Evolutionary conservation across 2,329 filamentous ascomycete species (phyloP).

Genomic region (Lasiodiplodia hormozganensis): DNA sequence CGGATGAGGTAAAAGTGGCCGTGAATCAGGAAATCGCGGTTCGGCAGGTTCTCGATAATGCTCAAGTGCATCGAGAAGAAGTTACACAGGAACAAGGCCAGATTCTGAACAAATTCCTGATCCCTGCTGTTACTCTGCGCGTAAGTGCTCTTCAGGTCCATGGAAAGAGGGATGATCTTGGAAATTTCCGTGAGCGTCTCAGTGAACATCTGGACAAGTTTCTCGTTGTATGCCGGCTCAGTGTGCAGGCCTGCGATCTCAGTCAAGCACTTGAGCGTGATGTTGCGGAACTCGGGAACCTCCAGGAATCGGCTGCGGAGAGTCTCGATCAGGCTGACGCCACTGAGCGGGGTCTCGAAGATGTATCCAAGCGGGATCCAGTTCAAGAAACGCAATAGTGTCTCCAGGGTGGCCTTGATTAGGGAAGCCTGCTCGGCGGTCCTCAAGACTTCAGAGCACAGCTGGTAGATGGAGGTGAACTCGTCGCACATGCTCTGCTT

Average conservation of each 20-base stretch:
- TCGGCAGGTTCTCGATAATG: constrained; percentile 93
- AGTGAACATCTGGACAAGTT: constrained; percentile 97
- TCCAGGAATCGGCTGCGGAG: constrained; percentile 91
- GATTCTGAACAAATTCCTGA: constrained; percentile 96
- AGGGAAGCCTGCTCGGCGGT: constrained; percentile 87
- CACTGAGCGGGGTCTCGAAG: constrained; percentile 81
- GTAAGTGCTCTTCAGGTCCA: constrained; percentile 92
- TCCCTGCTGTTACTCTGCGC: constrained; percentile 89
- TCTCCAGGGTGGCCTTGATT: constrained; percentile 96
- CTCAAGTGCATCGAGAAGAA: constrained; percentile 93
- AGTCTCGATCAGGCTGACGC: constrained; percentile 80
- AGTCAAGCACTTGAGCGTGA: constrained; percentile 94
- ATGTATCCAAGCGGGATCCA: constrained; percentile 99
- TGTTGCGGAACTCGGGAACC: constrained; percentile 92
- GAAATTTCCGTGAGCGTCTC: constrained; percentile 92
- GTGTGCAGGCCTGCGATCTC: constrained; percentile 96
- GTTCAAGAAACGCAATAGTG: constrained; percentile 93
- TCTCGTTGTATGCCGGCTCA: constrained; percentile 87
- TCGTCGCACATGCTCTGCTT: constrained; percentile 99
- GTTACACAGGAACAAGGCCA: constrained; percentile 94
- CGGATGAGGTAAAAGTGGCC: constrained; percentile 98
- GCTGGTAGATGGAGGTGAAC: constrained; percentile 97
- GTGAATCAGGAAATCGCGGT: constrained; percentile 92
- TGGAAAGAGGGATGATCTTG: constrained; percentile 86
- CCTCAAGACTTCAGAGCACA: constrained; percentile 93